These are phyloP conservation scores for Conticribra weissflogii DNA, from an alignment of 108 stramenopile genomes.

Conservation along the genomic window DNA sequence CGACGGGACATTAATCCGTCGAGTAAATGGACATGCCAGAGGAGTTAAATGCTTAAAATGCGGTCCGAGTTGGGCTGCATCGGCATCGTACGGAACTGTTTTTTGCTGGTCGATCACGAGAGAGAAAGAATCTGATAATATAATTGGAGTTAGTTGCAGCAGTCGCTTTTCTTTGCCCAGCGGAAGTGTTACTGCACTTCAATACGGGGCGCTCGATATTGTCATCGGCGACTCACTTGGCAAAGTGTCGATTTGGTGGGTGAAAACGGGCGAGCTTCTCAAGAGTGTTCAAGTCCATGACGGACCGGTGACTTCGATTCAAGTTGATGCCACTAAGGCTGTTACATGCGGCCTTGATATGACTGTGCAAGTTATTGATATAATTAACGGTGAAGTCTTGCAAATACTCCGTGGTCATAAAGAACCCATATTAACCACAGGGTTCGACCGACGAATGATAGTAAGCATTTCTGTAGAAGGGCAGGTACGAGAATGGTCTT, in stretches of 20 bases:
- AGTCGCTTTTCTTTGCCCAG: slow-evolving; percentile 35
- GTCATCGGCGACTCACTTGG: slow-evolving; percentile 65
- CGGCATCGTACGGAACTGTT: slow-evolving; percentile 29
- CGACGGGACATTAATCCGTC: slow-evolving; percentile 45
- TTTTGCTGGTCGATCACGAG: slow-evolving; percentile 30
- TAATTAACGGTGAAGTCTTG: slow-evolving; percentile 60
- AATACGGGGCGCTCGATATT: slow-evolving; percentile 65
- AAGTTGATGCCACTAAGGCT: slow-evolving; percentile 60
- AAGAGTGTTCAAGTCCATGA: slow-evolving; percentile 55
- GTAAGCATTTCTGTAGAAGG: slow-evolving; percentile 46
- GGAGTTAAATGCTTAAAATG: slow-evolving; percentile 56
- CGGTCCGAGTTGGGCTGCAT: slow-evolving; percentile 39
- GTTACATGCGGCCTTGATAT: slow-evolving; percentile 62
- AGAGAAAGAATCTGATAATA: slow-evolving; percentile 8
- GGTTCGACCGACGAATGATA: slow-evolving; percentile 63
- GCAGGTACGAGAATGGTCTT: slow-evolving; percentile 31
- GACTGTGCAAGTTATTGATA: slow-evolving; percentile 56
- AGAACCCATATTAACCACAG: slow-evolving; percentile 48
- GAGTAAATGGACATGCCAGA: slow-evolving; percentile 56
- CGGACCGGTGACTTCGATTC: slow-evolving; percentile 55
- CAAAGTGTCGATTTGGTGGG: slow-evolving; percentile 52
- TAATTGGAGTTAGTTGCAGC: slow-evolving; percentile 22
- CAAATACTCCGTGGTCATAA: slow-evolving; percentile 61
- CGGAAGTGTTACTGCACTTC: slow-evolving; percentile 58
- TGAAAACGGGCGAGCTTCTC: slow-evolving; percentile 50